A percentile compares a stretch with the other conserved stretches of the same genome.
These are phyloP conservation scores for Paraglomus brasilianum DNA, from an alignment of 192 early-diverging fungal species.

Conservation along the genomic window DNA sequence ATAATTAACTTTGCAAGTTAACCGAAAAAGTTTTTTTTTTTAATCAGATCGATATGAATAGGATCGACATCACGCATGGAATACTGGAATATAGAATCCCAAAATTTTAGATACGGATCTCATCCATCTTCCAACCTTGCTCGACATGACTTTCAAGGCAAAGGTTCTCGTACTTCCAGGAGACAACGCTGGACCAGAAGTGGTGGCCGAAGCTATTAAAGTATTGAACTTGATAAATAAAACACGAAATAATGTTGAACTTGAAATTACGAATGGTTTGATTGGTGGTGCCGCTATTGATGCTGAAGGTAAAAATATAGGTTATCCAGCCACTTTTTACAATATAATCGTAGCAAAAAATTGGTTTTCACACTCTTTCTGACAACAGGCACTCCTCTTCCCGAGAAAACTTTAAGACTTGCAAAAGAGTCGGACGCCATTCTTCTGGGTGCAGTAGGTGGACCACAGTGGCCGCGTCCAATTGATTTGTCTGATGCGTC, in stretches of 20 bases:
- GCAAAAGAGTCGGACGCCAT: slow-evolving; percentile 87
- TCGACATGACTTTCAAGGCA: slow-evolving; percentile 15
- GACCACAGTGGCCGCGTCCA: slow-evolving; percentile 88
- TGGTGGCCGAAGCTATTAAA: slow-evolving; percentile 86
- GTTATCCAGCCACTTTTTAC: not conserved
- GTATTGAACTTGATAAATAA: slow-evolving; percentile 79
- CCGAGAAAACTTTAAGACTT: slow-evolving; percentile 76
- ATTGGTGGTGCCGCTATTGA: slow-evolving; percentile 95
- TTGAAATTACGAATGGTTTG: slow-evolving; percentile 75
- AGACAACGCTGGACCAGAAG: slow-evolving; percentile 96
- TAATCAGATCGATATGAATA: too few species aligned
- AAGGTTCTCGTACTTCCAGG: slow-evolving; percentile 75
- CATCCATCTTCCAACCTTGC: too few species aligned
- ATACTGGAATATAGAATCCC: too few species aligned
- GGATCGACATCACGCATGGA: too few species aligned
- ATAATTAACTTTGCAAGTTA: too few species aligned
- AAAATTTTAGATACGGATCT: too few species aligned
- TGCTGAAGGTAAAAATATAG: slow-evolving; percentile 61
- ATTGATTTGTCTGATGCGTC: slow-evolving; percentile 64
- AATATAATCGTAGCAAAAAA: not conserved
- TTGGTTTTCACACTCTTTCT: not conserved
- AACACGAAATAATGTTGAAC: slow-evolving; percentile 59
- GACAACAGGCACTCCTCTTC: slow-evolving; percentile 64
- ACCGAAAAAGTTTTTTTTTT: too few species aligned
- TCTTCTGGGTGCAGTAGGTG: slow-evolving; percentile 95